Base-by-base conservation (phyloP, 257 asterid species). In the Gynochthodes officinalis region DNA sequence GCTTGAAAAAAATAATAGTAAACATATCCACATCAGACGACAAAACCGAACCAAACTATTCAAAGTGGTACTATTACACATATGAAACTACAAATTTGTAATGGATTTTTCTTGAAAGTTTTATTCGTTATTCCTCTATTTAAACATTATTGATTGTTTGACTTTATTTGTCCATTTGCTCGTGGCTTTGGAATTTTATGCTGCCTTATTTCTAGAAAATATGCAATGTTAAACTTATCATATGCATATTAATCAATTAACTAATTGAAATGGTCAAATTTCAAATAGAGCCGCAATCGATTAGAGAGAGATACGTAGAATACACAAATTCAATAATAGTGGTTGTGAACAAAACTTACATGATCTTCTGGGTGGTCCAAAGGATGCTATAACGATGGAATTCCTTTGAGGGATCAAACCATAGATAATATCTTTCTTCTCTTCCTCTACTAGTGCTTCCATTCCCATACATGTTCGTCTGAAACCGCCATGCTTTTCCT, bases 401-500 rank as follows among this genome's bases (percentile, higher is more conserved):
- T 73, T 90, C 92, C 62, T 81, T 85, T 2, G 96, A 86, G 15
- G 98, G 98, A 77, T 94, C 97, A 78, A 93, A 94, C 89, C 90
- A 86, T 8, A 94, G 91, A 67, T 71, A 79, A 28, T 88, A 94
- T 77, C 98, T 87, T 71, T 94, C 98, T 80, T 94, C 98, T 76
- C 98, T 83, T n/a, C 98, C 97, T 75, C 96, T 80, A 37, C 71
- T 78, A 2, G 93, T 89, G 84, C 98, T 94, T 71, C 98, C 98
- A 70, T 94, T 91, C 19, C 98, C 98, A 78, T 94, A 94, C 95
- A 89, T 77, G 44, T 94, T 94, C 16, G 97, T 94, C 84, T 94
- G 98, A 84, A 94, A 94, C 67, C 97, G 80, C 98, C 98, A 94
- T 33, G 91, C 85, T 76, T 94, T 89, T 43, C 98, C 97, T 64